phyloP scores from a whole-genome alignment of 2,329 filamentous ascomycete species.

The Stachybotrys echinatus region DNA sequence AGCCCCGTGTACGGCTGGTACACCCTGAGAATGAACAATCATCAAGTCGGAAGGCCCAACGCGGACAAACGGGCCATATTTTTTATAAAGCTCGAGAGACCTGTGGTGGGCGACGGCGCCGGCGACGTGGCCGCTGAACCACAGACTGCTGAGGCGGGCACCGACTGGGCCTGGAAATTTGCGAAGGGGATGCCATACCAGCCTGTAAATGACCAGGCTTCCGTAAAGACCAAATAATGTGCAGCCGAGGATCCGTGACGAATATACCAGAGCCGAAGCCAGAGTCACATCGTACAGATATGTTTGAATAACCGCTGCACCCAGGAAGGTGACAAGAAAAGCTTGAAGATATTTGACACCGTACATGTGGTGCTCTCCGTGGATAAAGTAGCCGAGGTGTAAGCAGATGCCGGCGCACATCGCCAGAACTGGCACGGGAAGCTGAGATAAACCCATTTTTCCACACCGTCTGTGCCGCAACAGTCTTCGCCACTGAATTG shows the following conservation, averaged over 20 bases:
- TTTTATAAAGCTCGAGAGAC: conserved; percentile 6
- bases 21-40: conserved; percentile 7
- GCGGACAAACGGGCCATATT: conserved; percentile 11
- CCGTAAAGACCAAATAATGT: background rate
- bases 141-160: conserved; percentile 4
- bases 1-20: conserved; percentile 7
- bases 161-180: conserved; percentile 10
- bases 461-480: too few species aligned
- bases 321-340: background rate
- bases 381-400: background rate
- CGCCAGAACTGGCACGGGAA: background rate
- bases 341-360: background rate
- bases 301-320: background rate
- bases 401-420: background rate
- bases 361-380: conserved; percentile 1
- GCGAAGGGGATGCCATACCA: conserved; percentile 7
- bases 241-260: background rate
- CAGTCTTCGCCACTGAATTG: too few species aligned
- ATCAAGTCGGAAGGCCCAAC: conserved; percentile 9
- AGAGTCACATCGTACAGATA: background rate
- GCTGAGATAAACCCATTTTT: too few species aligned
- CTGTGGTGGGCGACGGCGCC: conserved; percentile 7
- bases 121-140: conserved; percentile 1
- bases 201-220: conserved; percentile 8
- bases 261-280: background rate